Base-by-base conservation (phyloP, 2,329 filamentous ascomycete species). In the Mycosphaerella arachidis region DNA sequence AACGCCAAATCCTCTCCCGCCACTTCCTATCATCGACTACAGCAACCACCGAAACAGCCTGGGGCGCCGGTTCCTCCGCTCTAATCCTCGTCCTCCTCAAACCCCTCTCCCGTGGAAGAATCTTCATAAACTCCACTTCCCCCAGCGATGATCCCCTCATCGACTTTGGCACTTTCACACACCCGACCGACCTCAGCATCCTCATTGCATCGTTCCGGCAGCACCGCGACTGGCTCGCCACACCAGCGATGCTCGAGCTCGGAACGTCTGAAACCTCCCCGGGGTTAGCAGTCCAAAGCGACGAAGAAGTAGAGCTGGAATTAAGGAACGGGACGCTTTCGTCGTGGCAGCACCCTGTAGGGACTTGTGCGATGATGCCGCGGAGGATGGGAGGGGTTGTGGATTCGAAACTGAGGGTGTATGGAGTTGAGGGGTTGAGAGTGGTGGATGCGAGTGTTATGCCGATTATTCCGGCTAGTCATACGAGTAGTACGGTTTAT, bases 181-280 rank as follows among this genome's bases (percentile, higher is more conserved):
- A 76, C 56, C 74, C 73, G 0, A 62, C 72, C 4, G 76, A 78
- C 54, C 63, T 68, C 3, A 65, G 67, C 13, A 64, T 76, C 24
- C 53, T 76, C 0, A 65, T 70, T 0, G 72, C 72, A 37, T 70
- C 73, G 40, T 62, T 76, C 1, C 63, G 71, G 27, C 74, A 68
- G 63, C 73, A 72, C 40, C 66, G 75, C 6, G 55, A 63, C 33
- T 73, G 50, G 64, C 18, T 70, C 57, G 48, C 35, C 63, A 62
- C 18, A 53, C 62, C 48, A 55, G 70, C 37, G 7, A 64, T 74
- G 54, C 54, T 50, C n/a, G 43, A 56, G 43, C 43, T 56, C n/a
- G 69, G 72, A 3, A 68, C 71, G 0, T 69, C 71, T 6, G 72
- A 70, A 16, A 73, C 75, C 48, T 70, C 71, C 45, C 69, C 65